phyloP scores from a whole-genome alignment of 2,329 filamentous ascomycete genomes.

The Pseudohalonectria lignicola region DNA sequence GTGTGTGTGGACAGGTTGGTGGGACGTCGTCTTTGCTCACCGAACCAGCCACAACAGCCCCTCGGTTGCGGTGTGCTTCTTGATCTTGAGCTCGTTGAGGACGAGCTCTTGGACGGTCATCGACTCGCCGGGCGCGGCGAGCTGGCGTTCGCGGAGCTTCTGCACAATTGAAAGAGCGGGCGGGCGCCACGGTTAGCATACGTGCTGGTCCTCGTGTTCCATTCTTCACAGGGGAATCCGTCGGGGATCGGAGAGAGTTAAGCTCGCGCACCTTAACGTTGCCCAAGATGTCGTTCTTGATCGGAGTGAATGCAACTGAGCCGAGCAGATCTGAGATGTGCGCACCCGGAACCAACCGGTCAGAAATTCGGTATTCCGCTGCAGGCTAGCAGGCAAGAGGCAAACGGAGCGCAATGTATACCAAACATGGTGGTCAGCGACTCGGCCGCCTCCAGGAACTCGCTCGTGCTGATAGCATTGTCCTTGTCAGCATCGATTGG shows the following conservation, averaged over 20 bases:
- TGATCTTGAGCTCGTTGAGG: constrained; percentile 76
- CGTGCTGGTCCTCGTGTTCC: no score
- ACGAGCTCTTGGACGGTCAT: constrained; percentile 76
- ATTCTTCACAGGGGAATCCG: no score
- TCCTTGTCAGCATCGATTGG: constrained; percentile 61
- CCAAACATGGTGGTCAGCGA: constrained; percentile 80
- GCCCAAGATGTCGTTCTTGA: constrained; percentile 82
- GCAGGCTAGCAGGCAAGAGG: no score
- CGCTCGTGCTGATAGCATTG: constrained; percentile 68
- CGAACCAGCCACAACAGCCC: constrained; percentile 85
- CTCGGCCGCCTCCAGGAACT: constrained; percentile 89
- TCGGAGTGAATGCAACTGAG: constrained; percentile 70
- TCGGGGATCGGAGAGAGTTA: no score
- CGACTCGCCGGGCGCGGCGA: constrained; percentile 68
- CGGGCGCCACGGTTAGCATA: background rate
- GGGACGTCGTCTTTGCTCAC: constrained; percentile 48
- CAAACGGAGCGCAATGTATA: no score
- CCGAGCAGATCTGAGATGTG: constrained; percentile 44
- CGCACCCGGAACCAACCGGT: background rate
- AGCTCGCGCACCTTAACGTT: constrained; percentile 67
- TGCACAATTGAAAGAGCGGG: constrained; percentile 21
- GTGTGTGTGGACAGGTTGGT: no score
- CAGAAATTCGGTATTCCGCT: no score
- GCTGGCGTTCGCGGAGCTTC: constrained; percentile 83
- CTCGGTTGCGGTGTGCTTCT: constrained; percentile 82